Evolutionary conservation across 257 asterid genomes (phyloP).

Genomic region (Gentiana straminea): DNA sequence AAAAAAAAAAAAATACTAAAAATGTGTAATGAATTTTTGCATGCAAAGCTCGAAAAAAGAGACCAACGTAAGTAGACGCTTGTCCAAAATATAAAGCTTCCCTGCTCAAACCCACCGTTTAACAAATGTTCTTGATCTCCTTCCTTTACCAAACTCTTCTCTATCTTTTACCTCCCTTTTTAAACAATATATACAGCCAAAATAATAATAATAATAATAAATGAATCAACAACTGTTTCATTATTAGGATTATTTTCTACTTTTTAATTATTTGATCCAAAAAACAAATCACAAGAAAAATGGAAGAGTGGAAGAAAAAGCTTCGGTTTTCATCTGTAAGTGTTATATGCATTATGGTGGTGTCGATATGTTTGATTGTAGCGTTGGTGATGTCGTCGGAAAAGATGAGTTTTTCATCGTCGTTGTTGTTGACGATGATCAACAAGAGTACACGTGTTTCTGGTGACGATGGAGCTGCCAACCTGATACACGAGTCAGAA

Average conservation of each 20-base stretch:
- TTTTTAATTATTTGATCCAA: no score
- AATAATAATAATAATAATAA: background rate
- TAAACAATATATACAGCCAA: no score
- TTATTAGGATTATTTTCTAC: no score
- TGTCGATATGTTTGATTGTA: constrained; percentile 40
- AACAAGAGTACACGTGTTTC: background rate
- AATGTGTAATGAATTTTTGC: constrained; percentile 22
- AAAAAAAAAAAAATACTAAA: background rate
- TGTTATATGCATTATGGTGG: constrained; percentile 26
- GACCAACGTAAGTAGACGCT: constrained; percentile 44
- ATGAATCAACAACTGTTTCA: background rate
- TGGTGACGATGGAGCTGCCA: constrained; percentile 1
- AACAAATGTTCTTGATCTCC: constrained; percentile 21
- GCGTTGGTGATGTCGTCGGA: constrained; percentile 2
- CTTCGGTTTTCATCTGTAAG: constrained; percentile 29
- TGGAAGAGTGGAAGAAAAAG: constrained; percentile 20
- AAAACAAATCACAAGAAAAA: background rate
- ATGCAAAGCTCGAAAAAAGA: constrained; percentile 43
- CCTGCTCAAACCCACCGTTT: constrained; percentile 38
- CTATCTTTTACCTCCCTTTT: no score
- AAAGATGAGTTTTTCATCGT: constrained; percentile 12
- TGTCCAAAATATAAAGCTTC: constrained; percentile 24
- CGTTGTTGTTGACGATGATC: constrained; percentile 20
- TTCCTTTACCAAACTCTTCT: background rate
- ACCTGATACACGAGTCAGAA: constrained; percentile 4